Evolutionary conservation across 331 rosid species (phyloP).

Genomic region (Arachis monticola): DNA sequence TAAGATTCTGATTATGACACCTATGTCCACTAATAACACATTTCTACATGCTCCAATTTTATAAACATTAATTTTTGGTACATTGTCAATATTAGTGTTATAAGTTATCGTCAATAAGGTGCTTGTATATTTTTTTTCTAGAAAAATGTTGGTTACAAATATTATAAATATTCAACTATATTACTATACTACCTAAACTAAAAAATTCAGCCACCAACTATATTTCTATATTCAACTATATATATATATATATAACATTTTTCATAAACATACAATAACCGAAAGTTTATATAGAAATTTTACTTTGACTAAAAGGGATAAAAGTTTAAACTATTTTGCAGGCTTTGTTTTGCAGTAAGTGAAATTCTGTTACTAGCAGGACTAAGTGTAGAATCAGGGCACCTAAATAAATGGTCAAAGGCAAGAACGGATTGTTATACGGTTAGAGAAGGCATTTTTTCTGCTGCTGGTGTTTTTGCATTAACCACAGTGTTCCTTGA

Average conservation of each 20-base stretch:
- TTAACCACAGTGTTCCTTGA: conserved; percentile 74
- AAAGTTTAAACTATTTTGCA: conserved; percentile 4
- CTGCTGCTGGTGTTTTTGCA: conserved; percentile 76
- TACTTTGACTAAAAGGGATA: too few relatives aligned
- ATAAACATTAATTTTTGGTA: background rate
- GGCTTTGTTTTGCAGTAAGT: conserved; percentile 87
- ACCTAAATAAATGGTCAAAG: conserved; percentile 67
- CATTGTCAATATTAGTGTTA: too few relatives aligned
- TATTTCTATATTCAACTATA: too few relatives aligned
- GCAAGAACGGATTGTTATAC: conserved; percentile 65
- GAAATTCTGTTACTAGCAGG: conserved; percentile 76
- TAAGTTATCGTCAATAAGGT: too few relatives aligned
- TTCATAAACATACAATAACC: too few relatives aligned
- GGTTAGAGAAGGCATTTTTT: conserved; percentile 66
- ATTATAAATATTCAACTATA: too few relatives aligned
- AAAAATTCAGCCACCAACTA: too few relatives aligned
- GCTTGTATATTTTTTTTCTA: too few relatives aligned
- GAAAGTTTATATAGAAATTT: too few relatives aligned
- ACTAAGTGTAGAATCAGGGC: conserved; percentile 84
- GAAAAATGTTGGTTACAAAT: too few relatives aligned
- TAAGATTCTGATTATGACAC: conserved; percentile 6
- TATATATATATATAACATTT: too few relatives aligned
- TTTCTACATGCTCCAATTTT: background rate
- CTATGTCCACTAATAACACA: conserved; percentile 4
- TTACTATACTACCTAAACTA: too few relatives aligned